phyloP scores from a whole-genome alignment of 495 filamentous ascomycete genomes.

The Hypoxylon fragiforme region DNA sequence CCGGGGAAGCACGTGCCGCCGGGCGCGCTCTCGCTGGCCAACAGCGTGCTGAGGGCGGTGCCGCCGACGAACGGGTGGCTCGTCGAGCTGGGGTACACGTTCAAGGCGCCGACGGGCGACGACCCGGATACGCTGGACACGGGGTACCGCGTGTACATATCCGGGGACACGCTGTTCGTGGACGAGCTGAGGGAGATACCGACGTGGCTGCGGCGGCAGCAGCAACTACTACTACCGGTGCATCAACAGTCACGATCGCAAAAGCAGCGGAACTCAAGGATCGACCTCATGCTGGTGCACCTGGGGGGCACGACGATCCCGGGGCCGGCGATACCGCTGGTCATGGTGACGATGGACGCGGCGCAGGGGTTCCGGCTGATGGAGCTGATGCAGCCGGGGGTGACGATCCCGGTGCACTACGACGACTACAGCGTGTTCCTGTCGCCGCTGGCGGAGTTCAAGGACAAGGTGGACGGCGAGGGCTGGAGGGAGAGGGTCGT shows the following conservation, averaged over 20 bases:
- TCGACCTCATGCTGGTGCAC: conserved; percentile 72
- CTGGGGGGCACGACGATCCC: conserved; percentile 70
- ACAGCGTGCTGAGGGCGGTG: conserved; percentile 64
- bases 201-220: conserved; percentile 35
- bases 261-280: conserved; percentile 50
- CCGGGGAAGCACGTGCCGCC: conserved; percentile 72
- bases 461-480: conserved; percentile 55
- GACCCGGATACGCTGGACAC: conserved; percentile 41
- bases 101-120: conserved; percentile 13
- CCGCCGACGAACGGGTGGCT: conserved; percentile 77
- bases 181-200: conserved; percentile 66
- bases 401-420: conserved; percentile 71
- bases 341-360: conserved; percentile 78
- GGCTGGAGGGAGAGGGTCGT: conserved; percentile 59
- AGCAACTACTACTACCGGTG: too few species aligned
- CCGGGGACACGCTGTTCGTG: conserved; percentile 70
- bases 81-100: conserved; percentile 61
- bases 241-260: too few species aligned
- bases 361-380: conserved; percentile 64
- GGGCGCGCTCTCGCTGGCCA: conserved; percentile 49
- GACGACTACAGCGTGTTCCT: conserved; percentile 69
- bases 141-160: conserved; percentile 71
- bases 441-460: conserved; percentile 63
- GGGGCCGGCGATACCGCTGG: conserved; percentile 54
- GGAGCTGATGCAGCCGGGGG: conserved; percentile 60